phyloP scores from a whole-genome alignment of 352 stramenopile genomes.

The Hyphochytrium catenoides region DNA sequence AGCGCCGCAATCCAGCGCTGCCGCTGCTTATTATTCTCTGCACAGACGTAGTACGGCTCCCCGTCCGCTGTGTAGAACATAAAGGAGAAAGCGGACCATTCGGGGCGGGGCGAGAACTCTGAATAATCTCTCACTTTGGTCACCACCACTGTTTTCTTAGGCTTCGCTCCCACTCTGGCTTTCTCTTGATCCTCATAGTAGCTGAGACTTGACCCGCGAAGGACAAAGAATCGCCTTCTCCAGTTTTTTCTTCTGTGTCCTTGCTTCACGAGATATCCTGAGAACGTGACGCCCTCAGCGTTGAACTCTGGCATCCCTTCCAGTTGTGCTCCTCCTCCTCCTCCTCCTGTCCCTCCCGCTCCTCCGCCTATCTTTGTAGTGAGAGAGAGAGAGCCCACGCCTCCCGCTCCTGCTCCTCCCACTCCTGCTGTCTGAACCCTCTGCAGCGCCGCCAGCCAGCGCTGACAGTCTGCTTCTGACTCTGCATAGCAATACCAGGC shows the following conservation, averaged over 20 bases:
- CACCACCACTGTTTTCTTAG: slow-evolving; percentile 45
- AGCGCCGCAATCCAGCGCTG: slow-evolving; percentile 64
- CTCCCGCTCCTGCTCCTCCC: too few species aligned
- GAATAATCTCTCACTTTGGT: slow-evolving; percentile 54
- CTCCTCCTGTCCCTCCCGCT: too few species aligned
- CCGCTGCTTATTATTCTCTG: slow-evolving; percentile 56
- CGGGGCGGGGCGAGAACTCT: too few species aligned
- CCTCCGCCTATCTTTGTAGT: too few species aligned
- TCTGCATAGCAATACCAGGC: too few species aligned
- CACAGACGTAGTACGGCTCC: slow-evolving; percentile 68
- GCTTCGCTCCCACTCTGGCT: slow-evolving; percentile 41
- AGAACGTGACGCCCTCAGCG: too few species aligned
- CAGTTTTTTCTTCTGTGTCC: slow-evolving; percentile 67
- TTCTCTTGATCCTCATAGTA: slow-evolving; percentile 67
- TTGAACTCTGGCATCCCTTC: too few species aligned
- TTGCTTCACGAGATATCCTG: slow-evolving; percentile 58
- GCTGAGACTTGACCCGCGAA: slow-evolving; percentile 32
- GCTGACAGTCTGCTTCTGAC: too few species aligned
- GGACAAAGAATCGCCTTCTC: slow-evolving; percentile 67
- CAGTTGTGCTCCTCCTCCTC: too few species aligned
- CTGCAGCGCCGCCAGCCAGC: too few species aligned
- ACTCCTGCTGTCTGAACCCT: too few species aligned
- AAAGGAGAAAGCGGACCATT: slow-evolving; percentile 55
- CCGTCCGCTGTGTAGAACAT: slow-evolving; percentile 69
- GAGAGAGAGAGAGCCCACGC: too few species aligned